A percentile compares a stretch with the other conserved stretches of the same genome.
Conservation (phyloP, 2,329 filamentous ascomycete species). For the Phaeosphaeriaceae sp. region DNA sequence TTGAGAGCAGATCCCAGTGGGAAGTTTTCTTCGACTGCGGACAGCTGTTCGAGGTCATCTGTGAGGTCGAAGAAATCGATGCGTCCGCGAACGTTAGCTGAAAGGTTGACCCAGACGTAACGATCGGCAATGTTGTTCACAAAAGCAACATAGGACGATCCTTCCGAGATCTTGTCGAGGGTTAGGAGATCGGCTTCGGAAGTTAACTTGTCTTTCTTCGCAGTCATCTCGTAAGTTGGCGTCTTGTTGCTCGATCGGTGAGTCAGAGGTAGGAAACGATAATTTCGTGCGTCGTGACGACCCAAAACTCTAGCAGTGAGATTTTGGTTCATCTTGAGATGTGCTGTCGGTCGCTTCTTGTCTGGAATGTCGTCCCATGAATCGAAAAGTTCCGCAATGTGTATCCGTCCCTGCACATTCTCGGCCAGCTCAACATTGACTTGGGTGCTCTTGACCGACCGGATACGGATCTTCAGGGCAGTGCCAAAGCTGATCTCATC, state of each 20-base stretch:
- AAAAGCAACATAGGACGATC: conserved; percentile 78
- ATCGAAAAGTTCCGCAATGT: conserved; percentile 90
- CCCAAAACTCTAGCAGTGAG: conserved; percentile 81
- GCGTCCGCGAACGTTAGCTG: conserved; percentile 84
- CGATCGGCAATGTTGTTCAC: conserved; percentile 87
- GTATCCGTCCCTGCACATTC: conserved; percentile 89
- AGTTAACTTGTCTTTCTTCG: conserved; percentile 68
- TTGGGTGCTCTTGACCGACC: conserved; percentile 89
- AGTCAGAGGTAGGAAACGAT: conserved; percentile 89
- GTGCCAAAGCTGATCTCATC: conserved; percentile 78
- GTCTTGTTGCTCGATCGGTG: conserved; percentile 78
- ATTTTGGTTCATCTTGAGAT: conserved; percentile 74
- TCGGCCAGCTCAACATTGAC: conserved; percentile 89
- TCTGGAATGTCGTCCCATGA: conserved; percentile 85
- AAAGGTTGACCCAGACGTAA: conserved; percentile 88
- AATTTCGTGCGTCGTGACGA: conserved; percentile 86
- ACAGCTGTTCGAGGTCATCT: conserved; percentile 81
- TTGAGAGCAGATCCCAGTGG: conserved; percentile 88
- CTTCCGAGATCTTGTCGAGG: conserved; percentile 74
- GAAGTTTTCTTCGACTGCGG: conserved; percentile 79
- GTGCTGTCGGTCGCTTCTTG: conserved; percentile 77
- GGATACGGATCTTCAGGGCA: conserved; percentile 76
- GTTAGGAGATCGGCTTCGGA: conserved; percentile 69
- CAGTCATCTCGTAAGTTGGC: conserved; percentile 83
- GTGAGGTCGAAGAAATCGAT: conserved; percentile 84